These are phyloP conservation scores for Aspergillus incahuasiensis DNA, from an alignment of 495 filamentous ascomycete genomes.

Conservation along the genomic window DNA sequence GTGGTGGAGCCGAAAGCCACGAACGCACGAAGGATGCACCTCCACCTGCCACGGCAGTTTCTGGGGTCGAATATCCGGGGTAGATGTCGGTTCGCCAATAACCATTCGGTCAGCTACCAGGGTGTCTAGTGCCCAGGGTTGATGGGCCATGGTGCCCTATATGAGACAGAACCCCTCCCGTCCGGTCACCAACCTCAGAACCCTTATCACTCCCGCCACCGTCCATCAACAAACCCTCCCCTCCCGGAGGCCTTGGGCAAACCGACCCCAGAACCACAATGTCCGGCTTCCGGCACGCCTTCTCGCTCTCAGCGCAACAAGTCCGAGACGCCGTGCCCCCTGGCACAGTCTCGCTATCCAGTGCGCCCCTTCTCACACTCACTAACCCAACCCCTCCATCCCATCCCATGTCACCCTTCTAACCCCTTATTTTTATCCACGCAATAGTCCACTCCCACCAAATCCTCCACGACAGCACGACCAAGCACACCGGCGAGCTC, in stretches of 20 bases:
- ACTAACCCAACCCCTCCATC: too few species aligned
- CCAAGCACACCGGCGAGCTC: slow-evolving; percentile 10
- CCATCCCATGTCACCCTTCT: too few species aligned
- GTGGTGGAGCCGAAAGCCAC: slow-evolving; percentile 7
- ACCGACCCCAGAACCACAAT: not conserved
- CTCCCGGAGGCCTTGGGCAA: too few species aligned
- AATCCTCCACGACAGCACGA: not conserved
- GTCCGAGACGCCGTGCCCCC: slow-evolving; percentile 10
- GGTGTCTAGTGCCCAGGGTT: too few species aligned
- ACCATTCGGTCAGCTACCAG: not conserved
- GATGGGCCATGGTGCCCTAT: not conserved
- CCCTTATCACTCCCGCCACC: too few species aligned
- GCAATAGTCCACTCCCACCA: slow-evolving; percentile 2
- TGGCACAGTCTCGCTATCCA: slow-evolving; percentile 9
- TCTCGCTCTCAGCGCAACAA: slow-evolving; percentile 7
- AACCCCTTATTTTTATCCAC: not conserved
- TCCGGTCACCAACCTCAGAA: not conserved
- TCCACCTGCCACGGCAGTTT: not conserved
- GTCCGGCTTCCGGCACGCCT: slow-evolving; percentile 10
- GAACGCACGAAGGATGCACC: not conserved
- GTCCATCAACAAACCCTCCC: too few species aligned
- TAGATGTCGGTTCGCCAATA: not conserved
- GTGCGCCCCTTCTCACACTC: not conserved
- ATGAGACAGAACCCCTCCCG: not conserved
- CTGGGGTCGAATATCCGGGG: slow-evolving; percentile 1